These are phyloP conservation scores for Sclerotinia nivalis DNA, from an alignment of 2,329 filamentous ascomycete species.

Conservation along the genomic window DNA sequence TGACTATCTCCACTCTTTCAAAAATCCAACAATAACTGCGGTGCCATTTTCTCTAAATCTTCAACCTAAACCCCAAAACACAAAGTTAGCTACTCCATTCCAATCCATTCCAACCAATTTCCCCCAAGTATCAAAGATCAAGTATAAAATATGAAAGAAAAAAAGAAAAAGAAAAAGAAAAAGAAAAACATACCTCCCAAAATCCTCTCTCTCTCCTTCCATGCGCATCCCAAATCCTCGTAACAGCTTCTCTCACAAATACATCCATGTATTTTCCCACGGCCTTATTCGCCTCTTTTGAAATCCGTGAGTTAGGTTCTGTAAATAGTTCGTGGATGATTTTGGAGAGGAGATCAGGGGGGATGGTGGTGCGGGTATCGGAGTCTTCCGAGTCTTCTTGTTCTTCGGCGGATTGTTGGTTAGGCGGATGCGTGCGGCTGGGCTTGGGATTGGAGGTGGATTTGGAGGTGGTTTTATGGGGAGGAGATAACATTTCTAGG, in stretches of 20 bases:
- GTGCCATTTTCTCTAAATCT: slow-evolving; percentile 84
- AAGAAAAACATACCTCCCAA: slow-evolving; percentile 62
- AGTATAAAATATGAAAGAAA: neutral
- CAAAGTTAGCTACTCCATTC: slow-evolving; percentile 1
- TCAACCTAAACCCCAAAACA: slow-evolving; percentile 60
- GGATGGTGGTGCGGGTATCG: slow-evolving; percentile 50
- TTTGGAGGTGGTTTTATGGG: neutral
- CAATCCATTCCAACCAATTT: neutral
- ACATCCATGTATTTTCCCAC: slow-evolving; percentile 86
- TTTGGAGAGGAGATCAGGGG: slow-evolving; percentile 70
- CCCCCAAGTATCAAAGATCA: no score
- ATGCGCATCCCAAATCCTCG: slow-evolving; percentile 68
- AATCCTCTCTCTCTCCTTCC: slow-evolving; percentile 48
- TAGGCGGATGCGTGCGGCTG: neutral
- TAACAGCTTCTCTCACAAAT: slow-evolving; percentile 87
- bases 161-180: slow-evolving; percentile 8
- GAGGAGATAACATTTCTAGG: neutral
- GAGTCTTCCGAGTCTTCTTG: slow-evolving; percentile 21
- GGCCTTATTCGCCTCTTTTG: slow-evolving; percentile 73
- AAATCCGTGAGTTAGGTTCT: slow-evolving; percentile 68
- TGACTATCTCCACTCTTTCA: slow-evolving; percentile 45
- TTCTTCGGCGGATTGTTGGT: neutral
- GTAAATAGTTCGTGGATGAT: slow-evolving; percentile 79
- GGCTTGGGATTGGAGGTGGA: no score
- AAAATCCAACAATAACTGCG: slow-evolving; percentile 84